These are phyloP conservation scores for Gossypium aridum DNA, from an alignment of 441 rosid species.

Conservation along the genomic window DNA sequence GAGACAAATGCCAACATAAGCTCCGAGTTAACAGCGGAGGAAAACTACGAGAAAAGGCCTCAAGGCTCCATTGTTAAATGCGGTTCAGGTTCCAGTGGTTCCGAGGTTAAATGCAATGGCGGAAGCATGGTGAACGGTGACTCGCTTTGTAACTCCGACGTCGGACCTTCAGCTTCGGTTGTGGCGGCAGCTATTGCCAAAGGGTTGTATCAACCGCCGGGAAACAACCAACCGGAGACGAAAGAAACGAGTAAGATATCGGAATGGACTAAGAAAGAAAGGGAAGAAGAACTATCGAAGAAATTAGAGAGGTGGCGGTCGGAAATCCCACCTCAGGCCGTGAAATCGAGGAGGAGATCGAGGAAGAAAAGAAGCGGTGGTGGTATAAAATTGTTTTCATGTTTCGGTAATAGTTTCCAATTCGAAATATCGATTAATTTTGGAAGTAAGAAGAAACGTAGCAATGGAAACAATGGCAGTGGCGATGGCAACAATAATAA, in stretches of 20 bases:
- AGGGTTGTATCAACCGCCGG: conserved; percentile 52
- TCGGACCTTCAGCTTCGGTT: conserved; percentile 90
- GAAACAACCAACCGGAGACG: background rate
- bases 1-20: conserved; percentile 26
- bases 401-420: conserved; percentile 68
- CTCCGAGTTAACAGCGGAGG: conserved; percentile 39
- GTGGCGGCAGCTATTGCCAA: conserved; percentile 92
- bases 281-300: conserved; percentile 45
- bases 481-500: conserved; percentile 21
- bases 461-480: conserved; percentile 6
- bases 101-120: conserved; percentile 21
- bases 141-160: conserved; percentile 54
- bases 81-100: conserved; percentile 15
- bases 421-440: conserved; percentile 76
- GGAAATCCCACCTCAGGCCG: conserved; percentile 34
- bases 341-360: conserved; percentile 17
- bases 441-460: conserved; percentile 40
- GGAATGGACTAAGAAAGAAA: conserved; percentile 23
- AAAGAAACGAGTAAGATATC: background rate
- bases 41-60: conserved; percentile 12
- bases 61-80: conserved; percentile 21
- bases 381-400: conserved; percentile 53
- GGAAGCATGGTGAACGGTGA: conserved; percentile 60
- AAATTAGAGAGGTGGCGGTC: conserved; percentile 75
- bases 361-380: conserved; percentile 21